phyloP scores from a whole-genome alignment of 2,329 filamentous ascomycete species.

The Dactylellina drechsleri region DNA sequence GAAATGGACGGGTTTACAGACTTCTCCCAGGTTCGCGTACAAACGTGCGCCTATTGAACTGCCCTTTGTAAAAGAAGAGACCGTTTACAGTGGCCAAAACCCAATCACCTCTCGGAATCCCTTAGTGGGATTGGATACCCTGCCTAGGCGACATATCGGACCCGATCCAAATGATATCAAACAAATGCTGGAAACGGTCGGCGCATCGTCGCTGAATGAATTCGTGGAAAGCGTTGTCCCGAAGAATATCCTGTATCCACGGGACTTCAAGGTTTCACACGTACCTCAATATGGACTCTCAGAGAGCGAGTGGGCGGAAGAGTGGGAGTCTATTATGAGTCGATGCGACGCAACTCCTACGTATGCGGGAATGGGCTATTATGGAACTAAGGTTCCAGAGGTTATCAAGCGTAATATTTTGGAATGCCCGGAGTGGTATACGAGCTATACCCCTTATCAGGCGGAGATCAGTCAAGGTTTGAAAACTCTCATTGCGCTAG shows the following conservation, averaged over 20 bases:
- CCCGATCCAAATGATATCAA: slow-evolving; percentile 75
- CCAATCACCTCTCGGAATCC: slow-evolving; percentile 3
- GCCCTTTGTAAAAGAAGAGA: slow-evolving; percentile 27
- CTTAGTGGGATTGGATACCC: slow-evolving; percentile 65
- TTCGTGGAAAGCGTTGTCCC: slow-evolving; percentile 89
- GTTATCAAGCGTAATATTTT: slow-evolving; percentile 93
- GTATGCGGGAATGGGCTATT: slow-evolving; percentile 89
- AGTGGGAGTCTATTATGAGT: slow-evolving; percentile 68
- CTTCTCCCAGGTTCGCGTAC: neutral
- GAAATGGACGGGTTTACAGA: neutral
- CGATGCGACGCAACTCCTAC: slow-evolving; percentile 73
- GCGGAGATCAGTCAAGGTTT: slow-evolving; percentile 89
- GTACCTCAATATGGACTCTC: slow-evolving; percentile 65
- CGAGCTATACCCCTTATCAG: slow-evolving; percentile 96
- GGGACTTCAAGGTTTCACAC: slow-evolving; percentile 70
- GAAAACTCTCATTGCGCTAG: slow-evolving; percentile 1
- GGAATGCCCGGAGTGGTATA: slow-evolving; percentile 96
- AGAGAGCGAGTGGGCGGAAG: slow-evolving; percentile 70
- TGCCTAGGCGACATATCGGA: slow-evolving; percentile 86
- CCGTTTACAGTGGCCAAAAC: slow-evolving; percentile 21
- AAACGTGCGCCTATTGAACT: slow-evolving; percentile 5
- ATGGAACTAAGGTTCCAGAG: slow-evolving; percentile 82
- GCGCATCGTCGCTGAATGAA: slow-evolving; percentile 75
- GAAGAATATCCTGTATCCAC: slow-evolving; percentile 74
- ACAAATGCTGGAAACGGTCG: slow-evolving; percentile 80